Evolutionary conservation across 305 asterid genomes (phyloP).

Genomic region (Lippia alba): DNA sequence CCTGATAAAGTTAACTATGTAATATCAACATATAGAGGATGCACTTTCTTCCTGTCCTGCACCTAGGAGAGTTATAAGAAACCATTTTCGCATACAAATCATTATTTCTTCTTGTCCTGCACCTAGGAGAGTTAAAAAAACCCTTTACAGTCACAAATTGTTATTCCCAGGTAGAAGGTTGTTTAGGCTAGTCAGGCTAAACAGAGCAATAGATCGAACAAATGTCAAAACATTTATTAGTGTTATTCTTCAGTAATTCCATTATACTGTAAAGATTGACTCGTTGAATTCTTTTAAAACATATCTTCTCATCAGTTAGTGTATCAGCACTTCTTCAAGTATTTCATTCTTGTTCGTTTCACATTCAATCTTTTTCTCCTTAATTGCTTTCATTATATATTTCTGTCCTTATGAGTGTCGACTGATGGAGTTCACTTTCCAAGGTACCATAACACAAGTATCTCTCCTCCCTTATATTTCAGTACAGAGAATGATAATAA

Average conservation of each 20-base stretch:
- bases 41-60: neutral
- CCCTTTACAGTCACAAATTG: neutral
- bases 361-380: neutral
- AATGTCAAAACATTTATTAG: conserved; percentile 16
- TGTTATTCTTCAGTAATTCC: neutral
- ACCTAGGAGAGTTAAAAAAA: neutral
- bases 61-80: neutral
- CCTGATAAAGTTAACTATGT: neutral
- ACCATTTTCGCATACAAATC: no score
- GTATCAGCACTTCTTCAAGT: neutral
- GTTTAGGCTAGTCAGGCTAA: conserved; percentile 1
- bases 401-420: no score
- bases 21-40: neutral
- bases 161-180: neutral
- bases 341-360: neutral
- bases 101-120: no score
- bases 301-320: conserved; percentile 7
- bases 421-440: neutral
- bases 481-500: no score
- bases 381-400: neutral
- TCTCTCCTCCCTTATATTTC: neutral
- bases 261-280: no score
- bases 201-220: conserved; percentile 2
- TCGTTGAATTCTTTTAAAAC: conserved; percentile 7
- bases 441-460: neutral